These are phyloP conservation scores for Candida broadrunensis DNA, from an alignment of 805 yeast species.

Conservation along the genomic window DNA sequence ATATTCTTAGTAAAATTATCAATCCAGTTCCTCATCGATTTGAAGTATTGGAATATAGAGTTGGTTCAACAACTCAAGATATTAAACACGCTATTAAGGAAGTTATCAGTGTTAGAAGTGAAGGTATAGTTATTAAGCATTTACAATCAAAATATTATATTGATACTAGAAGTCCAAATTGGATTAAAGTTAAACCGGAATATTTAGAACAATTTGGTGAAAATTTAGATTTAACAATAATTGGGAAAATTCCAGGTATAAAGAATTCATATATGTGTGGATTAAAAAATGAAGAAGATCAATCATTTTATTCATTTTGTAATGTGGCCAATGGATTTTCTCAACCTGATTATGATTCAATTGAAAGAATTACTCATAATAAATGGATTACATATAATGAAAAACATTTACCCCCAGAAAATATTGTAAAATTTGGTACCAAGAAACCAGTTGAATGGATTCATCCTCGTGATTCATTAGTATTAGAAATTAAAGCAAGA, in stretches of 20 bases:
- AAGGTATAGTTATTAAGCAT: constrained; percentile 79
- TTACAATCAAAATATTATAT: constrained; percentile 61
- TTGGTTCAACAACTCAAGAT: constrained; percentile 46
- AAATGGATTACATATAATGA: constrained; percentile 54
- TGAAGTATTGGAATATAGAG: constrained; percentile 43
- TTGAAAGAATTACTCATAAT: constrained; percentile 54
- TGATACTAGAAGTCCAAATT: constrained; percentile 52
- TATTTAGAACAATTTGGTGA: constrained; percentile 85
- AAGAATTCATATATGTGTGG: constrained; percentile 79
- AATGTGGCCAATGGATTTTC: constrained; percentile 84
- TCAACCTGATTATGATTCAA: constrained; percentile 53
- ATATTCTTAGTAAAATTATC: constrained; percentile 44
- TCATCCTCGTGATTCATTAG: constrained; percentile 70
- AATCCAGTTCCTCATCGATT: constrained; percentile 46
- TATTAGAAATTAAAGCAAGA: constrained; percentile 80
- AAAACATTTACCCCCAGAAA: constrained; percentile 37
- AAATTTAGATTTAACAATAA: constrained; percentile 71
- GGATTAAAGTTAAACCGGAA: constrained; percentile 93
- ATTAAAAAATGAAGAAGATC: constrained; percentile 43
- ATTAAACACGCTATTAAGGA: constrained; percentile 53
- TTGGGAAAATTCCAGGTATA: constrained; percentile 73
- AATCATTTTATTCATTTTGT: constrained; percentile 63
- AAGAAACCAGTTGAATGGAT: constrained; percentile 74
- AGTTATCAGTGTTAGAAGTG: constrained; percentile 64
- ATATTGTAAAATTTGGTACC: constrained; percentile 52